A percentile compares a stretch with the other conserved stretches of the same genome.
phyloP scores from a whole-genome alignment of 163 green algal genomes.

The Botryococcus braunii region DNA sequence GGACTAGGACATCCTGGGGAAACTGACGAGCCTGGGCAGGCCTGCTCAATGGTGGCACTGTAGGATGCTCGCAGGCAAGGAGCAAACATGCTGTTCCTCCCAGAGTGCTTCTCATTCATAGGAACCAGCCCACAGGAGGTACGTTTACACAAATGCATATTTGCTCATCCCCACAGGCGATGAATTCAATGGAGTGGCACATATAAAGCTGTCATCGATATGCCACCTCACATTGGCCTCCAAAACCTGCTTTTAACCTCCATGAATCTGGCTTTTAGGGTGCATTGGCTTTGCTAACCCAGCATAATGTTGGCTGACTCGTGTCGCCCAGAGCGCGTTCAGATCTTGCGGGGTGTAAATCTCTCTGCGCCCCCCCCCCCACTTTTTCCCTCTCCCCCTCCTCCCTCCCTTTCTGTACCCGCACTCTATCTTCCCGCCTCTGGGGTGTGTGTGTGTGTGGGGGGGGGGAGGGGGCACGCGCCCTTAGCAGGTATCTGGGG shows the following conservation, averaged over 20 bases:
- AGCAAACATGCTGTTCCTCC: slow-evolving; percentile 81
- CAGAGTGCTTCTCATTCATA: slow-evolving; percentile 87
- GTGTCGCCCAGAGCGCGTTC: no score
- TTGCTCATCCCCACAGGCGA: background rate
- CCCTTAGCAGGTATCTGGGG: no score
- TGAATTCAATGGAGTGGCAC: background rate
- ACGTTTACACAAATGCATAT: background rate
- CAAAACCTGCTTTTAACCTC: background rate
- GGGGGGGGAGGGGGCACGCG: no score
- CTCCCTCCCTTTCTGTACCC: no score
- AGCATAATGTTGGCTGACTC: no score
- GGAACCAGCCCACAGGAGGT: slow-evolving; percentile 36
- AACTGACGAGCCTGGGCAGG: background rate
- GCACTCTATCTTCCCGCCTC: no score
- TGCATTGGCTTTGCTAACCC: background rate
- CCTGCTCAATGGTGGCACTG: background rate
- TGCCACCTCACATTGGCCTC: background rate
- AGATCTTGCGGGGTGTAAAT: no score
- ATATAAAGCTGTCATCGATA: background rate
- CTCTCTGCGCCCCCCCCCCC: no score
- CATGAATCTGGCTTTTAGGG: background rate
- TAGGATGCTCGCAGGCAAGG: slow-evolving; percentile 46
- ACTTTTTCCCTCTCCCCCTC: no score
- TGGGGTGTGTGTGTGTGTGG: no score
- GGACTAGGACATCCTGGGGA: background rate